Evolutionary conservation across 768 basidiomycete genomes (phyloP).

Genomic region (Calvatia gigantea): DNA sequence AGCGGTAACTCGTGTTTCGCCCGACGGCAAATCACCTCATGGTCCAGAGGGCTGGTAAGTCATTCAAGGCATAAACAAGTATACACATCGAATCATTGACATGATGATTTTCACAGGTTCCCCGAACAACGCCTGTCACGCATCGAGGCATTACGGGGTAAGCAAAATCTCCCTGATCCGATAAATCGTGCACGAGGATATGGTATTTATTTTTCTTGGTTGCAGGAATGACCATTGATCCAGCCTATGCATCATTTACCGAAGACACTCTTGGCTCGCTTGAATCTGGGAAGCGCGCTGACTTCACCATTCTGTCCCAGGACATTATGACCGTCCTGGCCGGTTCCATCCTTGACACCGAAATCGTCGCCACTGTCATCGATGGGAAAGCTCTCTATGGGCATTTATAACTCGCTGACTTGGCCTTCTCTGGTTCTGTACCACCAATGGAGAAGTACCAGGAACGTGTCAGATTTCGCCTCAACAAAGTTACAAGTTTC

Average conservation of each 20-base stretch:
- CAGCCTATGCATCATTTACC: slow-evolving; percentile 85
- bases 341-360: slow-evolving; percentile 59
- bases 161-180: neutral
- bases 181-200: too few species aligned
- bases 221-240: slow-evolving; percentile 81
- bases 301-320: slow-evolving; percentile 79
- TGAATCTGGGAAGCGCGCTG: slow-evolving; percentile 73
- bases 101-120: slow-evolving; percentile 50
- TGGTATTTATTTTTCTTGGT: slow-evolving; percentile 1
- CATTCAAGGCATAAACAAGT: neutral
- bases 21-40: slow-evolving; percentile 73
- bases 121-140: slow-evolving; percentile 76
- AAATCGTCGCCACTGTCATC: slow-evolving; percentile 72
- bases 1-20: slow-evolving; percentile 74
- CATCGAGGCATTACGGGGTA: slow-evolving; percentile 72
- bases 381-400: slow-evolving; percentile 60
- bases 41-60: slow-evolving; percentile 80
- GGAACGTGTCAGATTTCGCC: too few species aligned
- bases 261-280: slow-evolving; percentile 75
- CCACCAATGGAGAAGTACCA: too few species aligned
- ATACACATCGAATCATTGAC: neutral
- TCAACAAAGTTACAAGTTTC: too few species aligned
- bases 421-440: too few species aligned
- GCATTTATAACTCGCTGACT: slow-evolving; percentile 19
- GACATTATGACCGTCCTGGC: slow-evolving; percentile 72